Percentiles rank a stretch among this genome's conserved stretches.
phyloP scores from a whole-genome alignment of 2,329 filamentous ascomycete genomes.

The Neopestalotiopsis clavispora region DNA sequence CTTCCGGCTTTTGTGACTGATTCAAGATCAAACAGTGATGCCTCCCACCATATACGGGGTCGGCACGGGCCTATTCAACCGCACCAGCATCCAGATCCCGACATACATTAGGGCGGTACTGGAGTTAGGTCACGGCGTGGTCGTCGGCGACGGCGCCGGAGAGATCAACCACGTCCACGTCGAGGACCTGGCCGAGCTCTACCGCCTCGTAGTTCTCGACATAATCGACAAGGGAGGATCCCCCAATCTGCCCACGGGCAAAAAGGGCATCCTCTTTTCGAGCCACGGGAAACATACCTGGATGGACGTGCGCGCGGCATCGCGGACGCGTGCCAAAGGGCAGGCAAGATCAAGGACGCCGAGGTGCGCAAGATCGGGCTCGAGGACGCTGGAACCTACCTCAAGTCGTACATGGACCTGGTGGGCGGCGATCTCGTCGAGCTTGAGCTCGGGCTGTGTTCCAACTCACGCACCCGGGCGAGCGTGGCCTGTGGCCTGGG shows the following conservation, averaged over 20 bases:
- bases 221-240: conserved; percentile 34
- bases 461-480: conserved; percentile 31
- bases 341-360: conserved; percentile 35
- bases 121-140: conserved; percentile 32
- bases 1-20: background rate
- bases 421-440: conserved; percentile 34
- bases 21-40: conserved; percentile 18
- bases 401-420: conserved; percentile 28
- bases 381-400: conserved; percentile 24
- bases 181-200: conserved; percentile 46
- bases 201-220: conserved; percentile 40
- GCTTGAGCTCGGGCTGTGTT: conserved; percentile 35
- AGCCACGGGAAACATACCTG: conserved; percentile 45
- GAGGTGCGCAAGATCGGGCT: conserved; percentile 33
- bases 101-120: conserved; percentile 20
- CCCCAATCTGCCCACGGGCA: conserved; percentile 37
- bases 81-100: conserved; percentile 43
- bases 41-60: conserved; percentile 51
- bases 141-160: conserved; percentile 39
- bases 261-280: conserved; percentile 47
- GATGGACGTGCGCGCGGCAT: conserved; percentile 42
- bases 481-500: conserved; percentile 32
- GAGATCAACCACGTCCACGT: conserved; percentile 51
- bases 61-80: conserved; percentile 48
- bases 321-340: conserved; percentile 35